These are phyloP conservation scores for Solanum stenotomum DNA, from an alignment of 257 asterid genomes.

Conservation along the genomic window DNA sequence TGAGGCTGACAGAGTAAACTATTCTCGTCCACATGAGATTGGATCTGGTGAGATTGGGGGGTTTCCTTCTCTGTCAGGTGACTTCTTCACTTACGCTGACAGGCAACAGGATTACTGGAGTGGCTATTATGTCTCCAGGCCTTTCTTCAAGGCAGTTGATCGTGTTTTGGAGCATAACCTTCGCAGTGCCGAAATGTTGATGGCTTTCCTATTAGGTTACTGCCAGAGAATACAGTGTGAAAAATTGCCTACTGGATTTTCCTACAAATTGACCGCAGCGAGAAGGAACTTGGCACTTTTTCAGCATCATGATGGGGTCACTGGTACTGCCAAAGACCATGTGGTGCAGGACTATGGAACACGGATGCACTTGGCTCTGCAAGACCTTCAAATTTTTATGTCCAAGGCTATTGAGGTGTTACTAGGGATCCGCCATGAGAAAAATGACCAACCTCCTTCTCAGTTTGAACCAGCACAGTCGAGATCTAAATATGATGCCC, in stretches of 20 bases:
- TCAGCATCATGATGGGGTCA: slow-evolving; percentile 98
- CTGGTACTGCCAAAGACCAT: slow-evolving; percentile 95
- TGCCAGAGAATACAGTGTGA: slow-evolving; percentile 90
- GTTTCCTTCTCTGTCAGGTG: slow-evolving; percentile 90
- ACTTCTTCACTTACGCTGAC: slow-evolving; percentile 93
- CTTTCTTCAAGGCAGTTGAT: slow-evolving; percentile 96
- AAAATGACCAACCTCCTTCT: slow-evolving; percentile 67
- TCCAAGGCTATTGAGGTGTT: slow-evolving; percentile 81
- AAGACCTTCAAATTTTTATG: slow-evolving; percentile 80
- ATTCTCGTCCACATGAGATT: slow-evolving; percentile 55
- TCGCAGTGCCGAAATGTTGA: slow-evolving; percentile 90
- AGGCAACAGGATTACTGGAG: slow-evolving; percentile 97
- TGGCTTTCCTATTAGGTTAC: slow-evolving; percentile 76
- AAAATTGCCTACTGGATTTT: slow-evolving; percentile 70
- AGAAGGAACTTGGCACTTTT: slow-evolving; percentile 86
- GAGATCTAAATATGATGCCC: slow-evolving; percentile 73
- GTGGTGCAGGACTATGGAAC: slow-evolving; percentile 87
- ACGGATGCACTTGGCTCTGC: slow-evolving; percentile 87
- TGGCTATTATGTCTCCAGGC: slow-evolving; percentile 96
- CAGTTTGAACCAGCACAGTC: slow-evolving; percentile 82
- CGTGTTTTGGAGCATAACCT: slow-evolving; percentile 93
- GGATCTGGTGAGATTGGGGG: slow-evolving; percentile 89
- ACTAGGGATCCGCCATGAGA: slow-evolving; percentile 80
- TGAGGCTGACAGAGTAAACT: slow-evolving; percentile 80
- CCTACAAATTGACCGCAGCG: slow-evolving; percentile 85